Conservation (phyloP, 257 asterid species). For the Fraxinus pennsylvanica region DNA sequence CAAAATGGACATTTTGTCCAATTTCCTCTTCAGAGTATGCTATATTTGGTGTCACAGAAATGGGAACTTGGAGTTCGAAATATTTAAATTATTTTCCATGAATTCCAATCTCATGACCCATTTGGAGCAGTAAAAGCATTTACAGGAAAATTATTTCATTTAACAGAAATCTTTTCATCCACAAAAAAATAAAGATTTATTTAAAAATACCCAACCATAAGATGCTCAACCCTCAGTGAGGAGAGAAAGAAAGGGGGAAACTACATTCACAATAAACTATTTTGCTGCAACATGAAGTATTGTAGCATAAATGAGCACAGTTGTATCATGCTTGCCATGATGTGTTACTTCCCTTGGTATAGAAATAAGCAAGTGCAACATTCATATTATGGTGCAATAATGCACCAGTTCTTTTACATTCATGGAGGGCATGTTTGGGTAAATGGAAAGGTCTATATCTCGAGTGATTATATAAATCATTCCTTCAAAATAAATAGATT, state of each 20-base stretch:
- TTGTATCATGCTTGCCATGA: not conserved
- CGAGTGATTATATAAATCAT: not conserved
- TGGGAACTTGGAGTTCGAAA: not conserved
- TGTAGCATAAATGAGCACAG: not conserved
- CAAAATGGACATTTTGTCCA: too few relatives aligned
- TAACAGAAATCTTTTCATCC: not conserved
- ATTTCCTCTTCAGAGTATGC: not conserved
- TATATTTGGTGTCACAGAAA: not conserved
- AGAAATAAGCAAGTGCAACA: not conserved
- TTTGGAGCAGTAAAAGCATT: not conserved
- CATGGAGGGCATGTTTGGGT: not conserved
- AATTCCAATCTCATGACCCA: not conserved
- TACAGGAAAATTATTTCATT: not conserved
- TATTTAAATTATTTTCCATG: not conserved
- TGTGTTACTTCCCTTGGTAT: not conserved
- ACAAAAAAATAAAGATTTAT: not conserved
- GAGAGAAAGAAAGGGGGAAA: not conserved
- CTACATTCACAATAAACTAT: not conserved
- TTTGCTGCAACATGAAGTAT: not conserved
- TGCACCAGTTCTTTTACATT: conserved; percentile 1
- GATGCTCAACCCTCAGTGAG: not conserved
- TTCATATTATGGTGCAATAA: not conserved
- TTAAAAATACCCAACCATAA: not conserved
- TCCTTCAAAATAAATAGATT: not conserved
- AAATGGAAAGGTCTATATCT: not conserved